Conservation (phyloP, 352 stramenopile genomes). For the Globisporangium recalcitrans region DNA sequence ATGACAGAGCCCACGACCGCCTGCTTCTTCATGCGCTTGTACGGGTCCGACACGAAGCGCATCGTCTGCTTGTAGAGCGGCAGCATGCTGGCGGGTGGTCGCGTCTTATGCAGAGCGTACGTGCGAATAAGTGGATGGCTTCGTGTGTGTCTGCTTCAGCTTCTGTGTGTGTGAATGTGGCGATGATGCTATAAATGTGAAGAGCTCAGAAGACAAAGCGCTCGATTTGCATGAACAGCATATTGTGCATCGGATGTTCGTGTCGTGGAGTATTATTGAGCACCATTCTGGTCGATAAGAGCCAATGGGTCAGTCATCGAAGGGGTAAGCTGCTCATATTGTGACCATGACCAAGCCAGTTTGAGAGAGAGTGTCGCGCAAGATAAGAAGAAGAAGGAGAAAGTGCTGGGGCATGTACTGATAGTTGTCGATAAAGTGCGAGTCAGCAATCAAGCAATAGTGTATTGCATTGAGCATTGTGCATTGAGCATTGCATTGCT, state of each 20-base stretch:
- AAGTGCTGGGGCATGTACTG: not conserved
- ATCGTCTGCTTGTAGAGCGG: slow-evolving; percentile 63
- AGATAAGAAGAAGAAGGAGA: not conserved
- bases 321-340: not conserved
- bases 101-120: not conserved
- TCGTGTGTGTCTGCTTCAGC: not conserved
- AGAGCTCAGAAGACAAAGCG: not conserved
- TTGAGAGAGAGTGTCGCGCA: not conserved
- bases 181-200: not conserved
- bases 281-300: not conserved
- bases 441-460: not conserved
- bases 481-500: too few species aligned
- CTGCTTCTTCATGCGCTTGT: slow-evolving; percentile 51
- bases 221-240: not conserved
- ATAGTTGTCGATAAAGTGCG: not conserved
- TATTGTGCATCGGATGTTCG: not conserved
- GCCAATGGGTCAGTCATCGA: not conserved
- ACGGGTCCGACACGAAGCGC: slow-evolving; percentile 56
- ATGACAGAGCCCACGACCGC: slow-evolving; percentile 31
- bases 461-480: not conserved
- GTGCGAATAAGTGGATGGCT: not conserved
- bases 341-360: slow-evolving; percentile 6
- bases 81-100: slow-evolving; percentile 22
- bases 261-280: not conserved
- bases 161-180: not conserved